A percentile compares a stretch with the other conserved stretches of the same genome.
Evolutionary conservation across 2,329 filamentous ascomycete species (phyloP).

Genomic region (Botrytis hyacinthi): DNA sequence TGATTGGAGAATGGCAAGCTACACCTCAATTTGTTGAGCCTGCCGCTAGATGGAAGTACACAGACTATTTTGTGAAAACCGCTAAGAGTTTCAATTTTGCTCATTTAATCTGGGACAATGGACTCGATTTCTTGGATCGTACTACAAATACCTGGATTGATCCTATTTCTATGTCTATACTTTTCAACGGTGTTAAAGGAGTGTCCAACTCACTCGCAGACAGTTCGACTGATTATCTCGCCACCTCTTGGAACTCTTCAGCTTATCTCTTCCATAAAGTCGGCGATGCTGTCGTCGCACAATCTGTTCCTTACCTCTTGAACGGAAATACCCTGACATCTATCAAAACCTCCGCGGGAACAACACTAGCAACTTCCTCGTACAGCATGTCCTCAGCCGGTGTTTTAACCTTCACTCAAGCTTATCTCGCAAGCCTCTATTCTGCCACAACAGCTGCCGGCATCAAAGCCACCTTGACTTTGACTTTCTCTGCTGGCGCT

Average conservation of each 20-base stretch:
- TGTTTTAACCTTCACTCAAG: conserved; percentile 47
- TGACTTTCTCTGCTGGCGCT: conserved; percentile 53
- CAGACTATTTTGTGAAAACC: conserved; percentile 51
- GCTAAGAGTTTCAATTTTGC: conserved; percentile 50
- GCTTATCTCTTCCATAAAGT: conserved; percentile 56
- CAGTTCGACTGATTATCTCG: conserved; percentile 49
- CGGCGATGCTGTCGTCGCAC: conserved; percentile 44
- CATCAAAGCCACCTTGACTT: conserved; percentile 49
- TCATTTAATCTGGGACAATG: conserved; percentile 59
- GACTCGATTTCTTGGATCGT: conserved; percentile 54
- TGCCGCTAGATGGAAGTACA: conserved; percentile 57
- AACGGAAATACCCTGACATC: conserved; percentile 53
- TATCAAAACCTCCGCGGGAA: conserved; percentile 42
- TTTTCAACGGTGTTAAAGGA: conserved; percentile 46
- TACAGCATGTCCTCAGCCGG: conserved; percentile 47
- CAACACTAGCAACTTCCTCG: conserved; percentile 43
- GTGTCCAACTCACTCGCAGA: conserved; percentile 51
- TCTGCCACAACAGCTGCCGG: conserved; percentile 45
- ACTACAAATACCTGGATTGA: conserved; percentile 51
- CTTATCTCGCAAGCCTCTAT: conserved; percentile 48
- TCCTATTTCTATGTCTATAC: conserved; percentile 47
- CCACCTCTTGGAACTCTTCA: conserved; percentile 48
- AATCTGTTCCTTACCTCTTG: conserved; percentile 50
- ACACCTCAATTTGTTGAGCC: conserved; percentile 51
- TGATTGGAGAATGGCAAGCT: conserved; percentile 58